Percentiles rank a stretch among this genome's conserved stretches.
These are phyloP conservation scores for Cryptococcus floricola DNA, from an alignment of 1,284 basidiomycete species.

Conservation along the genomic window DNA sequence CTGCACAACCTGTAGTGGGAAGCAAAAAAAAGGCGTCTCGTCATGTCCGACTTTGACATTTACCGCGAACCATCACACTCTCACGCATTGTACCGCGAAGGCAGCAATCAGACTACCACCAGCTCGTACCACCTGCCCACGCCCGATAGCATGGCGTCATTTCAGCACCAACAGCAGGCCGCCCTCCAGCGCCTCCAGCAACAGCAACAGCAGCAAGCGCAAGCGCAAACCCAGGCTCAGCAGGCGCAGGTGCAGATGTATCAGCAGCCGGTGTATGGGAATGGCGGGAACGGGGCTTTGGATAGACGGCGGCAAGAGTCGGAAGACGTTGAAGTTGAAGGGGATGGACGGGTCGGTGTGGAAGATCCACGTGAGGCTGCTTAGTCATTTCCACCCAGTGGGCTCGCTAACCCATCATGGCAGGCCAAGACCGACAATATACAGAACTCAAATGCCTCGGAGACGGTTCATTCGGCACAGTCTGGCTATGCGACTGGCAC, in stretches of 20 bases:
- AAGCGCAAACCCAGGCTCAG: not conserved
- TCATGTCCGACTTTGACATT: not conserved
- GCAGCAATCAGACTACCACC: not conserved
- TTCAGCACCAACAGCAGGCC: not conserved
- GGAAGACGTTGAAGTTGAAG: constrained; percentile 21
- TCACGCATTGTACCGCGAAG: not conserved
- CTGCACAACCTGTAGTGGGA: not conserved
- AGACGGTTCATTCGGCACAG: constrained; percentile 95
- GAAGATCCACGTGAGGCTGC: constrained; percentile 42
- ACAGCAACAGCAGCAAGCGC: not conserved
- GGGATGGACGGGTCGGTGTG: constrained; percentile 40
- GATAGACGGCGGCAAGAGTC: not conserved
- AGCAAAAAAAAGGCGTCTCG: not conserved
- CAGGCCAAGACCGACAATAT: constrained; percentile 50
- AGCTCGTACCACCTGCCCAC: not conserved
- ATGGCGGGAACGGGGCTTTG: not conserved
- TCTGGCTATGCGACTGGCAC: constrained; percentile 99
- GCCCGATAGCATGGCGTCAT: not conserved
- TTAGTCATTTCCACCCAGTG: not conserved
- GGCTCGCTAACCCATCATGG: not conserved
- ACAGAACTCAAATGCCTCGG: constrained; percentile 78
- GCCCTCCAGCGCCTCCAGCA: not conserved
- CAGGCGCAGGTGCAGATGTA: not conserved
- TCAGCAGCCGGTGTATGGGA: no score
- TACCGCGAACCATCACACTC: not conserved